Base-by-base conservation (phyloP, 805 yeast genomes). In the Sungouiella thailandica region DNA sequence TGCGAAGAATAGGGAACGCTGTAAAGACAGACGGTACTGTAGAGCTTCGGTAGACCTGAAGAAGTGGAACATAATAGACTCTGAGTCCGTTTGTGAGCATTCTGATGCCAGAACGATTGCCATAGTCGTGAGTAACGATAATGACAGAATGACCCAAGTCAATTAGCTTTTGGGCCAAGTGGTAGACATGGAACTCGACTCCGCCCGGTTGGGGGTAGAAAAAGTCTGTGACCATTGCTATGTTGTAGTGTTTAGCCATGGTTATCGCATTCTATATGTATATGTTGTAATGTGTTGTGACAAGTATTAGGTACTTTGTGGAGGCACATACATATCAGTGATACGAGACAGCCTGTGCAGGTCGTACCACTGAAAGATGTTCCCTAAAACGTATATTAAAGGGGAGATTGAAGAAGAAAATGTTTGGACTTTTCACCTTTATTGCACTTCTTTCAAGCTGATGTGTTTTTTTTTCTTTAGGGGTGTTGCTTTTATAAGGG, bases 171-270 rank as follows among this genome's bases (percentile, higher is more conserved):
- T 87, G 94, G 0, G 97, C 80, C 16, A 93, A 60, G 56, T 93
- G 97, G 57, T 86, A 87, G 12, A 90, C 84, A 55, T 93, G 98
- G 41, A 90, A 78, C 57, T 93, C 99, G 2, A 93, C 95, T 7
- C 99, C 99, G 3, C 99, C 99, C 0, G 97, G 83, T 55, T 93
- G 98, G 8, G 99, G 99, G 60, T 84, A 93, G 74, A 93, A 93
- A 68, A 88, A 93, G 60, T 93, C 99, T 28, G 95, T 84, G 4
- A 89, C 85, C 96, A 93, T 89, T 6, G 72, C 72, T 35, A 63
- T 61, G 35, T 62, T 63, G 41, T 58, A 56, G 28, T 34, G 27
- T 11, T 27, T 25, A 29, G 20, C 19, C 33, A 30, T 30, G n/a
- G n/a, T n/a, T n/a, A n/a, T n/a, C n/a, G 9, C 7, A n/a, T n/a